These are phyloP conservation scores for Leccinum fibrillosum DNA, from an alignment of 768 basidiomycete genomes.

Conservation along the genomic window DNA sequence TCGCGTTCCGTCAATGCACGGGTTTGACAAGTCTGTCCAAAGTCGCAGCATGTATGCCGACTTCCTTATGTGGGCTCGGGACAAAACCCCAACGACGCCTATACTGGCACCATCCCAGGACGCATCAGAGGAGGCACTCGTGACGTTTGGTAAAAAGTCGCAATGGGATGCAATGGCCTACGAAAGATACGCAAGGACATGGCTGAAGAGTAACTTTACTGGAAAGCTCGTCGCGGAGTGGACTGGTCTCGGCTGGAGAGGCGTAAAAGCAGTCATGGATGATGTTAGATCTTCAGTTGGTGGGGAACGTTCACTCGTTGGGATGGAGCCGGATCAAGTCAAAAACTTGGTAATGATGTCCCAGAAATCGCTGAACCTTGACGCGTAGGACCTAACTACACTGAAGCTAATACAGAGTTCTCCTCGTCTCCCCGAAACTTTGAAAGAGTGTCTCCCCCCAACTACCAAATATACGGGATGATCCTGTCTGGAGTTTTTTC, in stretches of 20 bases:
- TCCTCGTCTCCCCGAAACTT: not conserved
- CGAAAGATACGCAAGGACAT: slow-evolving; percentile 26
- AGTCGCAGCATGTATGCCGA: slow-evolving; percentile 55
- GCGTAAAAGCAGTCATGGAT: slow-evolving; percentile 52
- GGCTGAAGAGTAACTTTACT: slow-evolving; percentile 45
- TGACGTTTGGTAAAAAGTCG: slow-evolving; percentile 48
- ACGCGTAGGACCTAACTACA: slow-evolving; percentile 13
- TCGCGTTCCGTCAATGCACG: slow-evolving; percentile 27
- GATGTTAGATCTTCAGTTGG: slow-evolving; percentile 44
- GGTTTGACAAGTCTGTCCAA: slow-evolving; percentile 42
- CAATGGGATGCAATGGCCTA: slow-evolving; percentile 40
- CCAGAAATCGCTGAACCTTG: slow-evolving; percentile 22
- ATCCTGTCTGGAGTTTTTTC: slow-evolving; percentile 26
- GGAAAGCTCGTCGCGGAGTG: slow-evolving; percentile 53
- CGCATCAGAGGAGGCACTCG: slow-evolving; percentile 44
- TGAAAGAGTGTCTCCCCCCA: not conserved
- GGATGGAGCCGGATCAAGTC: slow-evolving; percentile 40
- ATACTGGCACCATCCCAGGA: slow-evolving; percentile 16
- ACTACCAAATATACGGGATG: slow-evolving; percentile 33
- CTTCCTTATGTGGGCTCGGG: slow-evolving; percentile 51
- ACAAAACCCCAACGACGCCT: slow-evolving; percentile 12
- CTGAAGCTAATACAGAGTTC: not conserved
- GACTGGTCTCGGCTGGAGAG: slow-evolving; percentile 46
- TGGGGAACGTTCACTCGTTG: slow-evolving; percentile 44
- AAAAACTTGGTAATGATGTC: slow-evolving; percentile 37